Percentiles rank a stretch among this genome's conserved stretches.
phyloP scores from a whole-genome alignment of 768 basidiomycete genomes.

The Tricholoma sp. region DNA sequence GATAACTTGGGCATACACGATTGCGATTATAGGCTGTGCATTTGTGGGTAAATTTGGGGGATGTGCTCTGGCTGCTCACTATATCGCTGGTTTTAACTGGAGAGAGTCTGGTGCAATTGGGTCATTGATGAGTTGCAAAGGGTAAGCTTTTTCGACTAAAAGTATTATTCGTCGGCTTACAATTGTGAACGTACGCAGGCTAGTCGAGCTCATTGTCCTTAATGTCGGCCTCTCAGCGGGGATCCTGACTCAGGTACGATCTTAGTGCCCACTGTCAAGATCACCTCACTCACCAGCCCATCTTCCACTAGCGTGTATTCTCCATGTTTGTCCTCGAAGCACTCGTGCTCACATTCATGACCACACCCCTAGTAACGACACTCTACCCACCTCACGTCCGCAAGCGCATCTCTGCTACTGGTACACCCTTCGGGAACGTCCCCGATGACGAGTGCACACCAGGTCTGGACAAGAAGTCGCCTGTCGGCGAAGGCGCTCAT shows the following conservation, averaged over 20 bases:
- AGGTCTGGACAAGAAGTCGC: slow-evolving; percentile 4
- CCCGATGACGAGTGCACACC: slow-evolving; percentile 27
- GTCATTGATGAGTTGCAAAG: slow-evolving; percentile 93
- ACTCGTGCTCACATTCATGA: slow-evolving; percentile 78
- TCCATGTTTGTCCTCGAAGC: slow-evolving; percentile 95
- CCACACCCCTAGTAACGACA: slow-evolving; percentile 65
- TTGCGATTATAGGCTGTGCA: slow-evolving; percentile 73
- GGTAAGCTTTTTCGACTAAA: slow-evolving; percentile 37
- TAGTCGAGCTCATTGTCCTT: slow-evolving; percentile 93
- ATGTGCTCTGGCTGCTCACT: slow-evolving; percentile 64
- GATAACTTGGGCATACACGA: slow-evolving; percentile 84
- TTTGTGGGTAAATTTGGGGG: slow-evolving; percentile 90
- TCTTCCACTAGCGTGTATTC: slow-evolving; percentile 56
- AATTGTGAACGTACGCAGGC: slow-evolving; percentile 29
- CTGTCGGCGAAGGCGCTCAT: slow-evolving; percentile 34
- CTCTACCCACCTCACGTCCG: slow-evolving; percentile 66
- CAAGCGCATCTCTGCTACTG: slow-evolving; percentile 40
- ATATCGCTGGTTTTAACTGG: slow-evolving; percentile 68
- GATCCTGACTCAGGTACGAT: slow-evolving; percentile 56
- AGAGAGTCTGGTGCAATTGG: slow-evolving; percentile 84
- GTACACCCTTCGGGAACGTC: slow-evolving; percentile 43
- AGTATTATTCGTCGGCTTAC: background rate
- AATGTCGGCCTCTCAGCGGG: slow-evolving; percentile 86
- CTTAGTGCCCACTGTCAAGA: too few relatives aligned
- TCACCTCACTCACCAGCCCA: background rate